Conservation (phyloP, 768 basidiomycete genomes). For the Vararia minispora region DNA sequence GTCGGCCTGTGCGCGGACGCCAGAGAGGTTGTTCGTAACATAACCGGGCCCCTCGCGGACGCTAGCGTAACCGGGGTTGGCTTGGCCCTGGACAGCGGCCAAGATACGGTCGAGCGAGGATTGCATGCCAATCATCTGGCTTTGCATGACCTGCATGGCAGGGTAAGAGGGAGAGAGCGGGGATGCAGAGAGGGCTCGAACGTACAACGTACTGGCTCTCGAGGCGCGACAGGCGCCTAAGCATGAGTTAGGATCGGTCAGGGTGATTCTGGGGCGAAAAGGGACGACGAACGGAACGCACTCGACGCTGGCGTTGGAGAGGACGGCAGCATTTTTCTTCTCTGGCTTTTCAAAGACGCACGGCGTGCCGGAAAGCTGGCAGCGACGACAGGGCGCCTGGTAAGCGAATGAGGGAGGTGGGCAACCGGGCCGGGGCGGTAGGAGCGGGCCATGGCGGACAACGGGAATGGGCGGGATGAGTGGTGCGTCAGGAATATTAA, state of each 20-base stretch:
- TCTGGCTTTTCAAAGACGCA: conserved; percentile 90
- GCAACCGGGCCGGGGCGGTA: conserved; percentile 55
- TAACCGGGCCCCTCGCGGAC: conserved; percentile 14
- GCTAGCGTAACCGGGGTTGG: conserved; percentile 21
- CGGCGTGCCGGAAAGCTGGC: conserved; percentile 67
- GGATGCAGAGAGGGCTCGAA: conserved; percentile 5
- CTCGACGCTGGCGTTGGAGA: conserved; percentile 64
- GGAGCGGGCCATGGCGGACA: conserved; percentile 41
- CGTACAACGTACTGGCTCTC: conserved; percentile 78
- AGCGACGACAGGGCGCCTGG: conserved; percentile 86
- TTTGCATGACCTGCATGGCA: conserved; percentile 65
- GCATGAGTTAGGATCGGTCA: conserved; percentile 8
- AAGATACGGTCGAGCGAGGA: conserved; percentile 80
- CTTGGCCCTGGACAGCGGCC: conserved; percentile 42
- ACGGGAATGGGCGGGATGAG: conserved; percentile 38
- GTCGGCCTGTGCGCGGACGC: conserved; percentile 16
- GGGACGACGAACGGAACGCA: conserved; percentile 29
- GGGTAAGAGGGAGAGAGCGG: conserved; percentile 4
- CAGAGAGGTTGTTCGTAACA: conserved; percentile 14
- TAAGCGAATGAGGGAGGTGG: too few relatives aligned
- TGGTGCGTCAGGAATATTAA: conserved; percentile 13
- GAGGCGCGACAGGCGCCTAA: conserved; percentile 72
- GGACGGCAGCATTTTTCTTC: conserved; percentile 58
- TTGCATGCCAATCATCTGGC: conserved; percentile 93
- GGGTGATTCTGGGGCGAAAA: conserved; percentile 10